Base-by-base conservation (phyloP, 2,329 filamentous ascomycete genomes). In the Aspergillaceae sp. region DNA sequence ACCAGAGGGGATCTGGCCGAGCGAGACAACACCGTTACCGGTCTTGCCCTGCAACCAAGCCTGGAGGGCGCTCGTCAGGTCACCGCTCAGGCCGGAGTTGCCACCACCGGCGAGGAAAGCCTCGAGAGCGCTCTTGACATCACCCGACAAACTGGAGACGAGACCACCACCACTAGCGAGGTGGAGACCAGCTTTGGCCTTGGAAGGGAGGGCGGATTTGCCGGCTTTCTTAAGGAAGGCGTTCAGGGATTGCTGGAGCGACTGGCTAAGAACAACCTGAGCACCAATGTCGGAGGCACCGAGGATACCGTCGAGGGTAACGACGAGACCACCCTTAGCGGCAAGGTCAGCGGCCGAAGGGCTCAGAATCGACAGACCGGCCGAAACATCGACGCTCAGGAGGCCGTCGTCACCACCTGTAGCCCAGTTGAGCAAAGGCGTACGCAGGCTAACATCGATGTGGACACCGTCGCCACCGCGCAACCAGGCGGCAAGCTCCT, bases 231-330 rank as follows among this genome's bases (percentile, higher is more conserved):
- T 49, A 33, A 67, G 49, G 54, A 62, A 66, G 41, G 58, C 49
- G 32, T 51, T 36, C 19, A 68, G 59, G 38, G 55, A 49, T 44
- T 56, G 32, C 49, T 65, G 63, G 30, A 57, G 54, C 29, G 56
- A 56, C 30, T 52, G 50, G 46, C 55, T 61, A 32, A 68, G 57
- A 43, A 65, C 56, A 19, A 65, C 58, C 38, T 56, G 54, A n/a
- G 54, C 51, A 28, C 52, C 55, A 7, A 63, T 52, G 11, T 59
- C 54, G 42, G 57, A 43, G 11, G 58, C 45, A 26, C 50, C 44
- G 44, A 64, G 59, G 48, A 68, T 64, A 60, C 65, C 65, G 10
- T 66, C 63, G 19, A 67, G 32, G 38, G 58, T 64, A 37, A 67
- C 63, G 43, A 56, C 59, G 43, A 67, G 56, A n/a, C 60, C 56